Percentiles rank a stretch among this genome's conserved stretches.
These are phyloP conservation scores for Pseudopyrenochaeta lycopersici DNA, from an alignment of 2,329 filamentous ascomycete genomes.

Conservation along the genomic window DNA sequence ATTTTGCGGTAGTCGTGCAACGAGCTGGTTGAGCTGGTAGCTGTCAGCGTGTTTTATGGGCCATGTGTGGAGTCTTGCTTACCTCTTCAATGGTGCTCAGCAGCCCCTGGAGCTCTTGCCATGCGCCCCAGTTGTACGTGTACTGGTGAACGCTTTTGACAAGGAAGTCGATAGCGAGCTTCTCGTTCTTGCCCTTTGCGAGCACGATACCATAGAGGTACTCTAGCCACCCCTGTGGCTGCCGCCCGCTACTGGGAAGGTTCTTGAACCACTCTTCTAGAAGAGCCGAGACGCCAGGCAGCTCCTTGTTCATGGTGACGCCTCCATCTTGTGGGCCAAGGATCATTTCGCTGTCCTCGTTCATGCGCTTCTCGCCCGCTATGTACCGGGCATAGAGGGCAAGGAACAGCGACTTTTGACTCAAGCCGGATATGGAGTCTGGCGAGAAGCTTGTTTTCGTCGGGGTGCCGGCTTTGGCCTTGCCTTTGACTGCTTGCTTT, in stretches of 20 bases:
- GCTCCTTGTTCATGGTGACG: slow-evolving; percentile 83
- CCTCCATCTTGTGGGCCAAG: slow-evolving; percentile 92
- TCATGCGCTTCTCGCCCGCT: slow-evolving; percentile 92
- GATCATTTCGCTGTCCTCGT: slow-evolving; percentile 97
- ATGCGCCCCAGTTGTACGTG: slow-evolving; percentile 96
- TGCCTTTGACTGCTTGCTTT: slow-evolving; percentile 65
- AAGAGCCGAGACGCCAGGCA: slow-evolving; percentile 76
- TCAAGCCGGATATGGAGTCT: slow-evolving; percentile 64
- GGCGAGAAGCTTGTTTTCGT: slow-evolving; percentile 44
- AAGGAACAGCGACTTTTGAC: slow-evolving; percentile 91
- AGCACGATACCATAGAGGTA: slow-evolving; percentile 92
- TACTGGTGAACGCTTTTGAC: slow-evolving; percentile 87
- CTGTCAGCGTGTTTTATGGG: neutral
- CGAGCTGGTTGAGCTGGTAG: slow-evolving; percentile 71
- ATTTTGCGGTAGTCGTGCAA: slow-evolving; percentile 81
- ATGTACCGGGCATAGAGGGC: slow-evolving; percentile 92
- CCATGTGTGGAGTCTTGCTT: slow-evolving; percentile 19
- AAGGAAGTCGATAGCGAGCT: slow-evolving; percentile 85
- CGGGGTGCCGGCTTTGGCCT: slow-evolving; percentile 57
- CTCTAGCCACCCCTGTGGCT: slow-evolving; percentile 91
- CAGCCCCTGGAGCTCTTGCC: slow-evolving; percentile 88
- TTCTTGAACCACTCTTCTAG: slow-evolving; percentile 83
- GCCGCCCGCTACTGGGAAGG: slow-evolving; percentile 64
- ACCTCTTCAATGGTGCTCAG: slow-evolving; percentile 84
- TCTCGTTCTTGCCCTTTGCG: slow-evolving; percentile 88